Evolutionary conservation across 306 rosid species (phyloP).

Genomic region (Vicia villosa): DNA sequence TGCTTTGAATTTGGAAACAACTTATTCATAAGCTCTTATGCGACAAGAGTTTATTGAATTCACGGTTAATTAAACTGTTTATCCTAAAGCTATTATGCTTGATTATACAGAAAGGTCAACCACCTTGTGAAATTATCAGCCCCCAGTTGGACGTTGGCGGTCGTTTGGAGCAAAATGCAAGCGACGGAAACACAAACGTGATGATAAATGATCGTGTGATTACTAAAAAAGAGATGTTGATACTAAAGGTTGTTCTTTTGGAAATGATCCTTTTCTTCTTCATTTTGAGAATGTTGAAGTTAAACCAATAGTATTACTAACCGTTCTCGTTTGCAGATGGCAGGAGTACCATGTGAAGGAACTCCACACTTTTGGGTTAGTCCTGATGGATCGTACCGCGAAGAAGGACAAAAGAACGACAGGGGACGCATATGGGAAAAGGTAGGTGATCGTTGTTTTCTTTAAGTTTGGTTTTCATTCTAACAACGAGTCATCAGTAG

Average conservation of each 20-base stretch:
- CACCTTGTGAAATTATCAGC: constrained; percentile 65
- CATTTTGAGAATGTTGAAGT: not conserved
- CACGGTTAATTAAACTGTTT: not conserved
- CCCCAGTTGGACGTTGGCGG: constrained; percentile 62
- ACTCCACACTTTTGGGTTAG: constrained; percentile 68
- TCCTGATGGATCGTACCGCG: constrained; percentile 70
- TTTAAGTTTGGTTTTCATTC: constrained; percentile 18
- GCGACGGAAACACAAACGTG: constrained; percentile 72
- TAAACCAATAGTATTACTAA: constrained; percentile 21
- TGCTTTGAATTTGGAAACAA: too few relatives aligned
- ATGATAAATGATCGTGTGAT: constrained; percentile 60
- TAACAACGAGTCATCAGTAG: constrained; percentile 24
- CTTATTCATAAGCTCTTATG: not conserved
- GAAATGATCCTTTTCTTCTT: not conserved
- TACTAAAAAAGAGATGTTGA: constrained; percentile 52
- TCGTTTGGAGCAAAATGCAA: constrained; percentile 43
- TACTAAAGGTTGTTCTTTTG: constrained; percentile 59
- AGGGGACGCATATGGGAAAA: constrained; percentile 72
- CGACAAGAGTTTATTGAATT: not conserved
- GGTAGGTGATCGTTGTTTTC: constrained; percentile 44
- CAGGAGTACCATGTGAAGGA: constrained; percentile 84
- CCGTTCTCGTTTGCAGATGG: constrained; percentile 54
- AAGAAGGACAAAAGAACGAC: constrained; percentile 68
- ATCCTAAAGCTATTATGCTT: constrained; percentile 17
- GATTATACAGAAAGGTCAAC: constrained; percentile 59